These are phyloP conservation scores for Hypoxylon rickii DNA, from an alignment of 495 filamentous ascomycete genomes.

Conservation along the genomic window DNA sequence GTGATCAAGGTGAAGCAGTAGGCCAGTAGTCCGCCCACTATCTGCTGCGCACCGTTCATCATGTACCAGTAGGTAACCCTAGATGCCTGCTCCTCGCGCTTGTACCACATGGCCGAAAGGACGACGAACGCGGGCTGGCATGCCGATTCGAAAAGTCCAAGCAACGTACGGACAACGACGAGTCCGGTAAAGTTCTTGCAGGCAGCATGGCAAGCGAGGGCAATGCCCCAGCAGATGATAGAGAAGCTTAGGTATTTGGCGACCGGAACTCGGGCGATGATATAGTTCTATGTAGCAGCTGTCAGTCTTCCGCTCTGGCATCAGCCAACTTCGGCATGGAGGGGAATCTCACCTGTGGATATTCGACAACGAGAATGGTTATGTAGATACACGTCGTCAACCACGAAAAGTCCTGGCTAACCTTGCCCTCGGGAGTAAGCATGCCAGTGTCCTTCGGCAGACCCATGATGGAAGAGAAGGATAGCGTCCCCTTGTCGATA, in stretches of 20 bases:
- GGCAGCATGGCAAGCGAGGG: slow-evolving; percentile 62
- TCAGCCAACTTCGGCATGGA: neutral
- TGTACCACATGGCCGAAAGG: slow-evolving; percentile 75
- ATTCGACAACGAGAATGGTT: slow-evolving; percentile 57
- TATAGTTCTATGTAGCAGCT: slow-evolving; percentile 46
- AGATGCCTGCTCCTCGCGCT: slow-evolving; percentile 65
- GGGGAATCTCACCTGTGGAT: slow-evolving; percentile 44
- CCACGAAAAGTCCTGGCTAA: slow-evolving; percentile 51
- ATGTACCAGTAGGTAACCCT: slow-evolving; percentile 74
- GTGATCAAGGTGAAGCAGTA: slow-evolving; percentile 60
- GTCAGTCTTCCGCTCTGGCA: slow-evolving; percentile 13
- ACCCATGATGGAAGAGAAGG: slow-evolving; percentile 73
- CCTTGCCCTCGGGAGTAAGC: slow-evolving; percentile 51
- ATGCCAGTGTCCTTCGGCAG: slow-evolving; percentile 60
- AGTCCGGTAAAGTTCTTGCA: slow-evolving; percentile 62
- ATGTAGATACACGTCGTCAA: slow-evolving; percentile 61
- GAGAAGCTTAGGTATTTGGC: slow-evolving; percentile 64
- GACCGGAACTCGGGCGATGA: slow-evolving; percentile 56
- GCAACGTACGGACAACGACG: slow-evolving; percentile 60
- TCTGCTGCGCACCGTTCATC: slow-evolving; percentile 65
- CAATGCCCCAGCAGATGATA: slow-evolving; percentile 63
- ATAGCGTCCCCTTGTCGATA: slow-evolving; percentile 73
- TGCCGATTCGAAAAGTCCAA: slow-evolving; percentile 71
- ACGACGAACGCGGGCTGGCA: slow-evolving; percentile 66
- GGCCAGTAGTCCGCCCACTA: slow-evolving; percentile 60